phyloP scores from a whole-genome alignment of 176 grass and related monocot species.

The Cenchrus americanus region DNA sequence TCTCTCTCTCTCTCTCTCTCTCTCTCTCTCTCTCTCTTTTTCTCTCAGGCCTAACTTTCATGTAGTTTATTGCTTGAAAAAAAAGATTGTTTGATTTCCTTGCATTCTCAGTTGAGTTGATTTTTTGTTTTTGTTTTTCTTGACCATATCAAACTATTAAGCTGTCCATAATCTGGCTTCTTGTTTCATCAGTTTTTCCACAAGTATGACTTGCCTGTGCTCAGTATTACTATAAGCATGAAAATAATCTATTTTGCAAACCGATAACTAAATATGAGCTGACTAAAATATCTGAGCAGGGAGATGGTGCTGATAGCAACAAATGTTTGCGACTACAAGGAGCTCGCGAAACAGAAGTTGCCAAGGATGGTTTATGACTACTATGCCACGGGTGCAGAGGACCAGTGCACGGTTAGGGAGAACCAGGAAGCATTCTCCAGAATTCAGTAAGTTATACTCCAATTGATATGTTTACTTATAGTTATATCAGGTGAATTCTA shows the following conservation, averaged over 20 bases:
- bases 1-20: too few relatives aligned
- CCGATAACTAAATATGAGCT: background rate
- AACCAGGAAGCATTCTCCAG: constrained; percentile 86
- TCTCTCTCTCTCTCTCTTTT: background rate
- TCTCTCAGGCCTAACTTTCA: too few relatives aligned
- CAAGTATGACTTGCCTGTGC: background rate
- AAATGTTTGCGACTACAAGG: constrained; percentile 80
- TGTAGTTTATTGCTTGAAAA: too few relatives aligned
- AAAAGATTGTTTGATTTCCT: too few relatives aligned
- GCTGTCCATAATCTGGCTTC: background rate
- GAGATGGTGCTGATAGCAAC: constrained; percentile 66
- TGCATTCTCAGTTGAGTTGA: too few relatives aligned
- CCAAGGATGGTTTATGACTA: constrained; percentile 93
- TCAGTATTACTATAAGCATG: background rate
- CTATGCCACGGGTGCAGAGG: constrained; percentile 83
- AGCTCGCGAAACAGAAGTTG: constrained; percentile 70
- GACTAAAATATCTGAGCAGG: background rate
- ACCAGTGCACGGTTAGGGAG: constrained; percentile 80
- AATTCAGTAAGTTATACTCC: constrained; percentile 65
- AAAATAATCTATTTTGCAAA: background rate
- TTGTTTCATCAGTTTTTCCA: background rate
- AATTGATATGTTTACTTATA: constrained; percentile 18
- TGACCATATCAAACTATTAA: background rate
- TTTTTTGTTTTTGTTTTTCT: background rate
- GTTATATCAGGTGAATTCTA: background rate